Evolutionary conservation across 164 flowering plant species (phyloP).

Genomic region (Akebia trifoliata): DNA sequence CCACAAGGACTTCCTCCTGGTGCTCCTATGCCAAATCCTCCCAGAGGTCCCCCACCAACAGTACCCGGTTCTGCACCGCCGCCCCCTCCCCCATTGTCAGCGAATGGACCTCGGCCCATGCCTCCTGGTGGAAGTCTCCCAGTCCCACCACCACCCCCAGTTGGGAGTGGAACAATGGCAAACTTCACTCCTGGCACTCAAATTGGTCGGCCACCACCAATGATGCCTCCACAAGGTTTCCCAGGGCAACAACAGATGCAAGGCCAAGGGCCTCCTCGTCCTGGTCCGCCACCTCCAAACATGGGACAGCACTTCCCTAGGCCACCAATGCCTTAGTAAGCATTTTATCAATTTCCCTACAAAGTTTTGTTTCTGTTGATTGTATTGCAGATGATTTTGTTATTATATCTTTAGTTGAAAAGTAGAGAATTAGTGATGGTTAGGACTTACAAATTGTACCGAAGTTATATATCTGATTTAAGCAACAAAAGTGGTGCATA

Average conservation of each 20-base stretch:
- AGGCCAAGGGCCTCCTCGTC: slow-evolving; percentile 33
- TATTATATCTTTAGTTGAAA: too few relatives aligned
- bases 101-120: slow-evolving; percentile 88
- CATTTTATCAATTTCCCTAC: background rate
- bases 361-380: too few relatives aligned
- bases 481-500: too few relatives aligned
- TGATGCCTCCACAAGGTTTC: slow-evolving; percentile 72
- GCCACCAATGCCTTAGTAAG: slow-evolving; percentile 17
- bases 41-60: slow-evolving; percentile 57
- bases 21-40: slow-evolving; percentile 42
- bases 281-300: slow-evolving; percentile 67
- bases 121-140: slow-evolving; percentile 77
- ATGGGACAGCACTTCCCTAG: slow-evolving; percentile 39
- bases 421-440: too few relatives aligned
- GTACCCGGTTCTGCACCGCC: slow-evolving; percentile 46
- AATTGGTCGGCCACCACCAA: slow-evolving; percentile 45
- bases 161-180: slow-evolving; percentile 67
- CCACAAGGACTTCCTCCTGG: slow-evolving; percentile 47
- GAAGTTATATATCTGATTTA: too few relatives aligned
- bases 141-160: slow-evolving; percentile 80
- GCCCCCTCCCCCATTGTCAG: slow-evolving; percentile 64
- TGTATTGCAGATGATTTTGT: too few relatives aligned
- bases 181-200: slow-evolving; percentile 66
- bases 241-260: slow-evolving; percentile 62
- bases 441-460: too few relatives aligned